Conservation (phyloP, 768 basidiomycete genomes). For the Gelatoporia subvermispora region DNA sequence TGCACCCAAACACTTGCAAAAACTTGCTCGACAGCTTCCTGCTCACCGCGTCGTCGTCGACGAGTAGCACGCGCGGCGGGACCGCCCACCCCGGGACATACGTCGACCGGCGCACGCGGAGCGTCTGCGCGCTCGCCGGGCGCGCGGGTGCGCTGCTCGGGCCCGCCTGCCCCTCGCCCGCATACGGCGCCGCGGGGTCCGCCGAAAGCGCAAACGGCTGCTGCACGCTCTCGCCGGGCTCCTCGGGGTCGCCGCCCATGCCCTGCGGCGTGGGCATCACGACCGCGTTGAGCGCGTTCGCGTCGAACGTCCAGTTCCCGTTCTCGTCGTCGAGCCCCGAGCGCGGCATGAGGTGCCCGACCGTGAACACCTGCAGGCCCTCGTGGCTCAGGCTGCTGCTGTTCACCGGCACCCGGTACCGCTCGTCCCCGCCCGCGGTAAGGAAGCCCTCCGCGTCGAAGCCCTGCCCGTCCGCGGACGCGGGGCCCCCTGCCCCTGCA, state of each 20-base stretch:
- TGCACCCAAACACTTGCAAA: constrained; percentile 91
- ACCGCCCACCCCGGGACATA: constrained; percentile 91
- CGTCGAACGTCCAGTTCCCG: constrained; percentile 60
- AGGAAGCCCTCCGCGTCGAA: constrained; percentile 14
- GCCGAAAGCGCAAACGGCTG: constrained; percentile 12
- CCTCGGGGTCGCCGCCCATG: constrained; percentile 25
- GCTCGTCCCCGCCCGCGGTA: constrained; percentile 14
- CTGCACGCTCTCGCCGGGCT: constrained; percentile 21
- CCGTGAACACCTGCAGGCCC: constrained; percentile 75
- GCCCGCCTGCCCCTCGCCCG: neutral
- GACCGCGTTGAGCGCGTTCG: constrained; percentile 26
- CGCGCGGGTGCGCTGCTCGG: constrained; percentile 2
- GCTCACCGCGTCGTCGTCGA: constrained; percentile 94
- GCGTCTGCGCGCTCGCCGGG: constrained; percentile 34
- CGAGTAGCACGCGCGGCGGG: constrained; percentile 84
- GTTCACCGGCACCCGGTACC: constrained; percentile 17
- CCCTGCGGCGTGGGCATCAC: constrained; percentile 26
- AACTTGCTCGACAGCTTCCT: constrained; percentile 88
- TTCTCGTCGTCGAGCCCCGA: constrained; percentile 44
- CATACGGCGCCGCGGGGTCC: constrained; percentile 18
- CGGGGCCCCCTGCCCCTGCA: neutral
- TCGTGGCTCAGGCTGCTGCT: constrained; percentile 37
- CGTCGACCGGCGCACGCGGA: constrained; percentile 70
- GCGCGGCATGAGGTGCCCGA: constrained; percentile 70
- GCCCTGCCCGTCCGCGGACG: constrained; percentile 5